Evolutionary conservation across 768 basidiomycete genomes (phyloP).

Genomic region (Trametes cinnabarina): DNA sequence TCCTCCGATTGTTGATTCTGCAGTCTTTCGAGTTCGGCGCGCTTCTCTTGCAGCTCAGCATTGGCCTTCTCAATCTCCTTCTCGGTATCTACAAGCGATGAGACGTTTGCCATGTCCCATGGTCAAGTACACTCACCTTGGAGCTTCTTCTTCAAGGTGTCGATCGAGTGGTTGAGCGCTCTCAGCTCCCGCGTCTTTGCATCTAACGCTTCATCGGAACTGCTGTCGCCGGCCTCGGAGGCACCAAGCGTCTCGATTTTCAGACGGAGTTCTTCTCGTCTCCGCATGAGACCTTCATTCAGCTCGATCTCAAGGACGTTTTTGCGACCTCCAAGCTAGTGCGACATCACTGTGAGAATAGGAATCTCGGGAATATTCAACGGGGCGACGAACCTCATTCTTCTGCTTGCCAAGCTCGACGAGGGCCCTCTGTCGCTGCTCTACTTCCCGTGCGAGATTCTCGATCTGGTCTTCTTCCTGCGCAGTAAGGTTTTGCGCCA

Average conservation of each 20-base stretch:
- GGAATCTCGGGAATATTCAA: background rate
- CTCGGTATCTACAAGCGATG: conserved; percentile 53
- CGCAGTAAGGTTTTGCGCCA: conserved; percentile 68
- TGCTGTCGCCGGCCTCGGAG: conserved; percentile 50
- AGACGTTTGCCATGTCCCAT: background rate
- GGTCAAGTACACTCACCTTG: conserved; percentile 42
- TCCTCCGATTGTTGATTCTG: conserved; percentile 87
- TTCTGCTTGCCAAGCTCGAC: conserved; percentile 65
- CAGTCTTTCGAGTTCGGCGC: conserved; percentile 62
- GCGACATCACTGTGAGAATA: background rate
- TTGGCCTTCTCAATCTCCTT: conserved; percentile 65
- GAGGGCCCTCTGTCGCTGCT: conserved; percentile 67
- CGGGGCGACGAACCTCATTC: conserved; percentile 55
- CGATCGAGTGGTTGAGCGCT: conserved; percentile 63
- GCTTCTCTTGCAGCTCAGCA: conserved; percentile 64
- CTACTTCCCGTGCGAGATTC: conserved; percentile 70
- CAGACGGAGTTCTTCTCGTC: conserved; percentile 71
- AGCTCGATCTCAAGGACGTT: conserved; percentile 89
- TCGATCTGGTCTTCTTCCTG: conserved; percentile 72
- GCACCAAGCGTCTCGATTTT: conserved; percentile 79
- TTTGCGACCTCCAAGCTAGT: conserved; percentile 52
- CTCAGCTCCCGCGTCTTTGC: conserved; percentile 66
- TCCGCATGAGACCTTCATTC: conserved; percentile 80
- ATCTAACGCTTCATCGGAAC: conserved; percentile 66
- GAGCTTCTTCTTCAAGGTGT: conserved; percentile 57